Percentiles rank a stretch among this genome's conserved stretches.
Conservation (phyloP, 2,329 filamentous ascomycete species). For the Aspergillus fructus region DNA sequence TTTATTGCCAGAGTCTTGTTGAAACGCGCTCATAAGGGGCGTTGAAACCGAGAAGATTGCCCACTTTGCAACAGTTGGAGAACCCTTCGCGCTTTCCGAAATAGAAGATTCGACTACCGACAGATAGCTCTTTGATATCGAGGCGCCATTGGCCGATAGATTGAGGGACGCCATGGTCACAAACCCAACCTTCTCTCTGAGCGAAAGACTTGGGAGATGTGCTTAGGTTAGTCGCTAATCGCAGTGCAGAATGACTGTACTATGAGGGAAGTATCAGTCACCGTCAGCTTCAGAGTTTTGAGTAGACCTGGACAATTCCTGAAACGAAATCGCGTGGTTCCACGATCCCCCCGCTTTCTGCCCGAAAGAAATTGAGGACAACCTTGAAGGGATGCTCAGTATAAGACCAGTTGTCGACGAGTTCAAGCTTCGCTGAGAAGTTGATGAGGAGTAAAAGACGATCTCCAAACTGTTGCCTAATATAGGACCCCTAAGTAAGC, state of each 20-base stretch:
- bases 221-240: not conserved
- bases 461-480: not conserved
- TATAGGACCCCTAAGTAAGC: not conserved
- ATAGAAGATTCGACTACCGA: constrained; percentile 62
- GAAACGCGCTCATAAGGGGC: constrained; percentile 88
- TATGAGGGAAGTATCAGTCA: not conserved
- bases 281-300: not conserved
- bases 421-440: not conserved
- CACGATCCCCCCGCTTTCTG: not conserved
- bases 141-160: constrained; percentile 74
- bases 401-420: not conserved
- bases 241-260: not conserved
- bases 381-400: not conserved
- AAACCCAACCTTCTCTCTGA: not conserved
- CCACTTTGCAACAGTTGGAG: constrained; percentile 87
- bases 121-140: constrained; percentile 75
- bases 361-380: not conserved
- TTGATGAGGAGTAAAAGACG: not conserved
- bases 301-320: not conserved
- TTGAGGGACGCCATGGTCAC: constrained; percentile 73
- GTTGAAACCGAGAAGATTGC: constrained; percentile 90
- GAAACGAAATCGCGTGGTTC: not conserved
- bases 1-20: constrained; percentile 75
- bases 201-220: not conserved
- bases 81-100: constrained; percentile 60